These are phyloP conservation scores for Trichoderma erinaceum DNA, from an alignment of 495 filamentous ascomycete genomes.

Conservation along the genomic window DNA sequence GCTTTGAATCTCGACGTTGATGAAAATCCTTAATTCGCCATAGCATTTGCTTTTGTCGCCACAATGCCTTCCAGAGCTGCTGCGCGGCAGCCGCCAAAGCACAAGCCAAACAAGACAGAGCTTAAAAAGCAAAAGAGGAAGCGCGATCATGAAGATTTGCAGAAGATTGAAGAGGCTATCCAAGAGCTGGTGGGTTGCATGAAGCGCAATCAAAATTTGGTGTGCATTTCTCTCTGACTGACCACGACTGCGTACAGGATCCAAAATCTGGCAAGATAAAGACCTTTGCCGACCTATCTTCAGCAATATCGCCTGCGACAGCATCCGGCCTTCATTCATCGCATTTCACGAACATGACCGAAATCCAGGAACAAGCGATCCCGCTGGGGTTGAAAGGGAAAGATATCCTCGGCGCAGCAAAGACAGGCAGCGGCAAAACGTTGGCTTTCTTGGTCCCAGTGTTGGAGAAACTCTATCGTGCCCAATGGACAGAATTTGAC, in stretches of 20 bases:
- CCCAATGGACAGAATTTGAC: constrained; percentile 83
- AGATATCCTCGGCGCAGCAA: constrained; percentile 92
- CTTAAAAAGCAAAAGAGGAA: constrained; percentile 55
- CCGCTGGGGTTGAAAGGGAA: constrained; percentile 76
- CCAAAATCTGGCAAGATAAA: constrained; percentile 40
- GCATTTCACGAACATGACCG: constrained; percentile 84
- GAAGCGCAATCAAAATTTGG: background rate
- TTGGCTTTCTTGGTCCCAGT: constrained; percentile 88
- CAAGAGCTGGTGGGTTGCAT: constrained; percentile 38
- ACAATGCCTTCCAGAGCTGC: background rate
- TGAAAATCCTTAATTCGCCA: background rate
- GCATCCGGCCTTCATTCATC: constrained; percentile 71
- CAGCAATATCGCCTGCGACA: constrained; percentile 79
- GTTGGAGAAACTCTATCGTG: constrained; percentile 89
- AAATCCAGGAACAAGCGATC: constrained; percentile 84
- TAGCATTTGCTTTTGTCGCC: background rate
- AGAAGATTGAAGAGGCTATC: constrained; percentile 27
- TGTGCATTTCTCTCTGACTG: background rate
- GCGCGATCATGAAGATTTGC: constrained; percentile 22
- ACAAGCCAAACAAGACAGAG: constrained; percentile 61
- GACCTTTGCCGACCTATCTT: constrained; percentile 63
- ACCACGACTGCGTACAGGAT: constrained; percentile 29
- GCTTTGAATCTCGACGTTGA: background rate
- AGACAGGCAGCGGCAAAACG: constrained; percentile 95
- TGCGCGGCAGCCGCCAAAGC: constrained; percentile 16